Evolutionary conservation across 1,139 yeast genomes (phyloP).

Genomic region (Protomyces pachydermus): DNA sequence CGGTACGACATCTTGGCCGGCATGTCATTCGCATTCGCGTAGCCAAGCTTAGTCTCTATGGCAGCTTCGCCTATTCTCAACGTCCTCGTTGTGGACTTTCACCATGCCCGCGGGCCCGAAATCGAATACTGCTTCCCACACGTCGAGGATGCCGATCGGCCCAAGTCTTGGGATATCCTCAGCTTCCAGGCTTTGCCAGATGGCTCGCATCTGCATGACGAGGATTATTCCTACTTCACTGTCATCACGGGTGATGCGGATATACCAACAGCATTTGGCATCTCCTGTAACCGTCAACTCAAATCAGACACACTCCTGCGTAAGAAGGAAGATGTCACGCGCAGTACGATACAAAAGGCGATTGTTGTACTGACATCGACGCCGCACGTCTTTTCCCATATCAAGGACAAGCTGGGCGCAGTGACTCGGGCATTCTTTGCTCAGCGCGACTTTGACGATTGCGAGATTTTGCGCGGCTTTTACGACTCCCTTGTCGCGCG

Average conservation of each 20-base stretch:
- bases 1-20: too few species aligned
- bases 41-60: neutral
- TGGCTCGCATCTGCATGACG: conserved; percentile 88
- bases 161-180: conserved; percentile 79
- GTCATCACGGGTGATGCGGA: conserved; percentile 43
- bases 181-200: conserved; percentile 96
- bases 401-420: conserved; percentile 82
- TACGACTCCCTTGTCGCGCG: conserved; percentile 61
- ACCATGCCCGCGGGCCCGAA: conserved; percentile 92
- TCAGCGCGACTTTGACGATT: conserved; percentile 72
- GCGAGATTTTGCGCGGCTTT: conserved; percentile 59
- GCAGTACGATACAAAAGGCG: conserved; percentile 88
- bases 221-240: conserved; percentile 90
- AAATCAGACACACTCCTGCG: conserved; percentile 56
- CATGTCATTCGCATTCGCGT: neutral
- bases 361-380: conserved; percentile 80
- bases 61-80: conserved; percentile 55
- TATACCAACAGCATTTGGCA: conserved; percentile 72
- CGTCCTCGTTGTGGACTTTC: conserved; percentile 85
- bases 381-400: conserved; percentile 72
- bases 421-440: conserved; percentile 81
- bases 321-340: conserved; percentile 62
- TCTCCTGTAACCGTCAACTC: conserved; percentile 86
- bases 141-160: conserved; percentile 40
- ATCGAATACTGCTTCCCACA: conserved; percentile 67